Conservation (phyloP, 2,329 filamentous ascomycete genomes). For the Orbilia brochopaga region DNA sequence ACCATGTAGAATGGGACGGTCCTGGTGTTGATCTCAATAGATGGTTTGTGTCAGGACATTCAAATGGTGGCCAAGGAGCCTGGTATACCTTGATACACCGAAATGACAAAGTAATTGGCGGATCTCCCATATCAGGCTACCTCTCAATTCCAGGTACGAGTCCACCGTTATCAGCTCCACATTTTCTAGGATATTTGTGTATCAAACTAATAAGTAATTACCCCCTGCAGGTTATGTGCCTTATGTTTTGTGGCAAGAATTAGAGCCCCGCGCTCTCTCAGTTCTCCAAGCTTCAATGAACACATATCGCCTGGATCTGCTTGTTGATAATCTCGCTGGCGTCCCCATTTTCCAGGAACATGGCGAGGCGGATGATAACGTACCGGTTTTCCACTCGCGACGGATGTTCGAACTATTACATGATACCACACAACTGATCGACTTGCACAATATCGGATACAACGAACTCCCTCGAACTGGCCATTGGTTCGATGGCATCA, state of each 20-base stretch:
- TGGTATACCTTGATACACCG: constrained; percentile 65
- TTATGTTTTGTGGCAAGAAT: constrained; percentile 64
- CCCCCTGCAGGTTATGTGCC: constrained; percentile 63
- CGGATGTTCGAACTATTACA: constrained; percentile 63
- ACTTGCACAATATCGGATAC: constrained; percentile 58
- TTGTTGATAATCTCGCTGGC: constrained; percentile 63
- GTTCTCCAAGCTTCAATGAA: constrained; percentile 62
- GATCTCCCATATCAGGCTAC: constrained; percentile 66
- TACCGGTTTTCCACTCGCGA: constrained; percentile 66
- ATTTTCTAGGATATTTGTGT: not conserved
- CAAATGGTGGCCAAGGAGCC: constrained; percentile 67
- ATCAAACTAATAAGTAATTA: constrained; percentile 8
- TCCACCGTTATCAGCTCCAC: constrained; percentile 1
- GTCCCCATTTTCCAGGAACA: constrained; percentile 66
- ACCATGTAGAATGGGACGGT: constrained; percentile 61
- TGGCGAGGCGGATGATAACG: constrained; percentile 65
- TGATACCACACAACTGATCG: constrained; percentile 57
- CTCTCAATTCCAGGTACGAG: constrained; percentile 64
- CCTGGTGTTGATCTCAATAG: constrained; percentile 60
- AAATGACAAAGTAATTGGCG: constrained; percentile 65
- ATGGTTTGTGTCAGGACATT: constrained; percentile 66
- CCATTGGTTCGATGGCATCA: constrained; percentile 65
- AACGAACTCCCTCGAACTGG: constrained; percentile 61
- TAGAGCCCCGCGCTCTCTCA: constrained; percentile 62
- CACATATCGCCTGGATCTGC: constrained; percentile 65